These are phyloP conservation scores for Tephrocybe sp. DNA, from an alignment of 768 basidiomycete species.

Conservation along the genomic window DNA sequence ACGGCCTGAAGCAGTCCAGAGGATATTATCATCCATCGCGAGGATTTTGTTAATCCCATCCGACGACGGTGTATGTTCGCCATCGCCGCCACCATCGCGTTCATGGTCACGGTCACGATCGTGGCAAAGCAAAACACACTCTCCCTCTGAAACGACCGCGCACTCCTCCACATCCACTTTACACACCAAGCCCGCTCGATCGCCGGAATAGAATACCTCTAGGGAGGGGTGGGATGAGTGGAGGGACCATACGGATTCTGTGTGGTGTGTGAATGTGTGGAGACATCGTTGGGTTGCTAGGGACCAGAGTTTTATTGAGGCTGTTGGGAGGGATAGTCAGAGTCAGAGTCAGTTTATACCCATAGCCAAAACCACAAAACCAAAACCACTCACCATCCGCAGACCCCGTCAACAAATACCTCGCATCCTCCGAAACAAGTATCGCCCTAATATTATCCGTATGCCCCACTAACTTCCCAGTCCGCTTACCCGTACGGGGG, in stretches of 20 bases:
- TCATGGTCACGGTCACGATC: too few relatives aligned
- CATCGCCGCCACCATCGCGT: too few relatives aligned
- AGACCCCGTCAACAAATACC: constrained; percentile 85
- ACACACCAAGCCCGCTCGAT: constrained; percentile 86
- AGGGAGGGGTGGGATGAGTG: constrained; percentile 85
- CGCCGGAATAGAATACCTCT: constrained; percentile 91
- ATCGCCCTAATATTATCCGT: constrained; percentile 96
- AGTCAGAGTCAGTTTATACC: not conserved
- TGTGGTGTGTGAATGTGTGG: constrained; percentile 95
- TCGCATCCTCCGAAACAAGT: constrained; percentile 83
- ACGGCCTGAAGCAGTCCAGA: constrained; percentile 89
- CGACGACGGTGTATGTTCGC: constrained; percentile 30
- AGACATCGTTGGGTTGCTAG: constrained; percentile 83
- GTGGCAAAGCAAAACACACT: constrained; percentile 82
- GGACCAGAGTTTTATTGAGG: constrained; percentile 95
- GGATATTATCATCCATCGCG: constrained; percentile 74
- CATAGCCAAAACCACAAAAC: too few relatives aligned
- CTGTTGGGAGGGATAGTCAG: too few relatives aligned
- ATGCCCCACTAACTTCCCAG: constrained; percentile 89
- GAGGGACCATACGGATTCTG: constrained; percentile 93
- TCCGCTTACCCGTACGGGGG: constrained; percentile 78
- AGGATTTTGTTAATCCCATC: constrained; percentile 78
- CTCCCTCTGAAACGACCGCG: constrained; percentile 80
- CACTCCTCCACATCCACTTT: constrained; percentile 88
- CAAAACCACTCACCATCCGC: constrained; percentile 51